Conservation (phyloP, 164 flowering plant genomes). For the Magnolia changhungtana region DNA sequence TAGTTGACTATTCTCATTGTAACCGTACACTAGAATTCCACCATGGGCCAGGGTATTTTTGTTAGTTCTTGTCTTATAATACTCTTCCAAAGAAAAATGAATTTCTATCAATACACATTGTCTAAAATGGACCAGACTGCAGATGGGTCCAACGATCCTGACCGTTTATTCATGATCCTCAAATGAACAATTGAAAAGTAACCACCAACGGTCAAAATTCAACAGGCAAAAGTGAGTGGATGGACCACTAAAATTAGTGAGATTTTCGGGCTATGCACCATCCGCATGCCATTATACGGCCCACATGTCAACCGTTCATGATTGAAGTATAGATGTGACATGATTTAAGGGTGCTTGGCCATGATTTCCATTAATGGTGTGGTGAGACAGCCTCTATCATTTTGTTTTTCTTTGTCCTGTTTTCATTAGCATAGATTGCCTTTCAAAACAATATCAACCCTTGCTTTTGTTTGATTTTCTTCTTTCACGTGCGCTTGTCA, state of each 20-base stretch:
- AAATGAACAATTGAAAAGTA: no score
- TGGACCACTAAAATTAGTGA: neutral
- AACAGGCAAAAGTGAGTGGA: neutral
- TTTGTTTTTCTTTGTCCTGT: neutral
- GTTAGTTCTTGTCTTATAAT: no score
- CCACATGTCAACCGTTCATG: neutral
- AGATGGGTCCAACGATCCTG: no score
- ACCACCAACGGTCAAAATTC: neutral
- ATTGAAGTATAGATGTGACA: neutral
- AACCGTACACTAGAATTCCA: no score
- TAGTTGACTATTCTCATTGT: no score
- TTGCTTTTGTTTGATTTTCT: neutral
- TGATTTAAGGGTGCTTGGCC: neutral
- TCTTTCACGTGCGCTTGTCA: slow-evolving; percentile 13
- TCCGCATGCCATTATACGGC: neutral
- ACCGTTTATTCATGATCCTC: no score
- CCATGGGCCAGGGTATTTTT: no score
- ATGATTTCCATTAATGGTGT: neutral
- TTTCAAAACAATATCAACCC: neutral
- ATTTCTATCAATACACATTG: no score
- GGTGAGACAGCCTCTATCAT: neutral
- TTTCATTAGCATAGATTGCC: neutral
- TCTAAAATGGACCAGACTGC: no score
- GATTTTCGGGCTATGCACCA: neutral
- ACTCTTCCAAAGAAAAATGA: no score